These are phyloP conservation scores for Camelina laxa DNA, from an alignment of 345 rosid genomes.

Conservation along the genomic window DNA sequence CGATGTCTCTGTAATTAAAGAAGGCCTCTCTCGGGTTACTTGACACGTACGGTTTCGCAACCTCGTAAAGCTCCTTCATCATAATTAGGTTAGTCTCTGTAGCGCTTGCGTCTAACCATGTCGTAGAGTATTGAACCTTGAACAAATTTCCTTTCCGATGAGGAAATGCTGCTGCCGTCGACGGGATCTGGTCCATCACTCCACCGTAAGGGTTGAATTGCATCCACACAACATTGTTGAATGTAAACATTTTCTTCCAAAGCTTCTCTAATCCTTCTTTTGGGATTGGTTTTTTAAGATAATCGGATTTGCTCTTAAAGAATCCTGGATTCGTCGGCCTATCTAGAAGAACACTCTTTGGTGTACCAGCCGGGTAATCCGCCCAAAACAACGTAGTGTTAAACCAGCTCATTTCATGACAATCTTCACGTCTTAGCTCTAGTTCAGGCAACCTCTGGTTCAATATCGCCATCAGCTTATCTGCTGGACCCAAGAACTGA, in stretches of 20 bases:
- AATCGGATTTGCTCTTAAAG: constrained; percentile 54
- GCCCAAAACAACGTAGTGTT: constrained; percentile 45
- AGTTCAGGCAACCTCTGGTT: constrained; percentile 43
- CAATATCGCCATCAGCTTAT: constrained; percentile 35
- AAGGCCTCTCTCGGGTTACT: constrained; percentile 49
- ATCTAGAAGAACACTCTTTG: constrained; percentile 38
- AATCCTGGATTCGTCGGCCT: constrained; percentile 36
- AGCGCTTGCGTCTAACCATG: constrained; percentile 39
- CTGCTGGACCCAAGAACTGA: constrained; percentile 48
- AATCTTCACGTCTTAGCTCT: constrained; percentile 48
- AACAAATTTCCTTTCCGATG: constrained; percentile 53
- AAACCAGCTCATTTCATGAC: constrained; percentile 52
- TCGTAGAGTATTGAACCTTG: constrained; percentile 43
- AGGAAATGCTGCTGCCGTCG: constrained; percentile 52
- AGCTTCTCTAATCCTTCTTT: constrained; percentile 38
- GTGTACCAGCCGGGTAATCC: constrained; percentile 41
- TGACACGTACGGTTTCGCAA: constrained; percentile 50
- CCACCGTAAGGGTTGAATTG: constrained; percentile 57
- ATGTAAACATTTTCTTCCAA: constrained; percentile 44
- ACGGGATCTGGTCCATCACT: constrained; percentile 49
- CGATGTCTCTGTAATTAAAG: constrained; percentile 44
- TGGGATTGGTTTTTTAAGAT: constrained; percentile 41
- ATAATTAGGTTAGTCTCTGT: constrained; percentile 30
- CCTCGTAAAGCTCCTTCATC: constrained; percentile 47
- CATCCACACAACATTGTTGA: constrained; percentile 38